Conservation (phyloP, 805 yeast genomes). For the Blastobotrys peoriensis region DNA sequence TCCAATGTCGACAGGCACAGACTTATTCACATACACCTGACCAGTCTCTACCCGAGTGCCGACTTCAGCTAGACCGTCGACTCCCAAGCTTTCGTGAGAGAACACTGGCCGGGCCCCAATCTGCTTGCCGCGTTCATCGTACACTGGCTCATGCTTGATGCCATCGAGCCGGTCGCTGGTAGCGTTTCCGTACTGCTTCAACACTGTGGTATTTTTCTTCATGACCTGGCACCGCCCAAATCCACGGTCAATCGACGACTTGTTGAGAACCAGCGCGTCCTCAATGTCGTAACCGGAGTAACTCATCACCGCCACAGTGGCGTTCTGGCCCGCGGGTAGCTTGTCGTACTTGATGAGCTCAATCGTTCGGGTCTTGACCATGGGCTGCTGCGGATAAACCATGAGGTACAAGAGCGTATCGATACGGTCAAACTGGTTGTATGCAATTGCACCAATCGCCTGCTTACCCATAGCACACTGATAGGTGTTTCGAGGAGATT, state of each 20-base stretch:
- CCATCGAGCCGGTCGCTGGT: constrained; percentile 89
- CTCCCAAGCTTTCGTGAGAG: constrained; percentile 82
- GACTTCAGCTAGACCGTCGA: constrained; percentile 95
- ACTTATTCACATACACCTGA: constrained; percentile 88
- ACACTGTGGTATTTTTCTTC: constrained; percentile 80
- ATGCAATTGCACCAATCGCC: constrained; percentile 99
- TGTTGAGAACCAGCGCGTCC: constrained; percentile 93
- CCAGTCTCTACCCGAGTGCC: constrained; percentile 89
- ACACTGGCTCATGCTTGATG: constrained; percentile 60
- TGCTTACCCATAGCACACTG: constrained; percentile 98
- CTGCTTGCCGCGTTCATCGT: constrained; percentile 31
- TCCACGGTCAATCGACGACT: constrained; percentile 90
- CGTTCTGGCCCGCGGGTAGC: constrained; percentile 97
- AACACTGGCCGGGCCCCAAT: constrained; percentile 66
- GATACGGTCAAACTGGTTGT: constrained; percentile 91
- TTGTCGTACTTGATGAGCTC: constrained; percentile 94
- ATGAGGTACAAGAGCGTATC: constrained; percentile 88
- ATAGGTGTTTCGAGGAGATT: constrained; percentile 86
- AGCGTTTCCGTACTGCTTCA: constrained; percentile 90
- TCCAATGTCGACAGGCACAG: constrained; percentile 76
- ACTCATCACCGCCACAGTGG: constrained; percentile 98
- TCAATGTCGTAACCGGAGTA: constrained; percentile 97
- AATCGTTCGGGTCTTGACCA: constrained; percentile 97
- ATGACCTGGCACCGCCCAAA: constrained; percentile 97
- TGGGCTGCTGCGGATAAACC: constrained; percentile 99